A percentile compares a stretch with the other conserved stretches of the same genome.
phyloP scores from a whole-genome alignment of 257 asterid genomes.

The Verbena officinalis region DNA sequence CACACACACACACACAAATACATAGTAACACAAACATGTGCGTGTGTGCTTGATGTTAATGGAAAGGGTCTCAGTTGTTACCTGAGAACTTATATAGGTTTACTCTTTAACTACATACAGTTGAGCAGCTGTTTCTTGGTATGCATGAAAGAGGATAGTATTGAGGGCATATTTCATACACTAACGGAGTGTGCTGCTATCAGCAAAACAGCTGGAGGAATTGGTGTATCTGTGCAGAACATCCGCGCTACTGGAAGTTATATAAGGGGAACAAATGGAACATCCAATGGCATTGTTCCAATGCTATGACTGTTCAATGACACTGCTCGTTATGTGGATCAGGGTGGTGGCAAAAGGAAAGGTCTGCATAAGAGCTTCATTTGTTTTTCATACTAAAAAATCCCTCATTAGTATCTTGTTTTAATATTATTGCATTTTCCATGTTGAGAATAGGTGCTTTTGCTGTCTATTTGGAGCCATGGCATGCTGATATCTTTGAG shows the following conservation, averaged over 20 bases:
- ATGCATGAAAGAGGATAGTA: conserved; percentile 98
- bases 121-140: conserved; percentile 95
- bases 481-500: conserved; percentile 93
- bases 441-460: conserved; percentile 70
- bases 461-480: conserved; percentile 98
- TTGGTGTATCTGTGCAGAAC: conserved; percentile 88
- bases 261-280: conserved; percentile 96
- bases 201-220: conserved; percentile 99
- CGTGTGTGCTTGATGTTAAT: no score
- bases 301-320: conserved; percentile 95
- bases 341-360: conserved; percentile 98
- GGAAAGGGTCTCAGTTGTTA: no score
- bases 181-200: conserved; percentile 96
- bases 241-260: conserved; percentile 98
- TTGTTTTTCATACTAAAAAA: not conserved
- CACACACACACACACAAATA: no score
- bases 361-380: conserved; percentile 42
- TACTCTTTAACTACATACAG: conserved; percentile 39
- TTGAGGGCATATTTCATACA: conserved; percentile 95
- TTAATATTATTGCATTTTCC: conserved; percentile 7
- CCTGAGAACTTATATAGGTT: conserved; percentile 10
- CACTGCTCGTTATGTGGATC: conserved; percentile 95
- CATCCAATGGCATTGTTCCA: conserved; percentile 95
- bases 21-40: no score
- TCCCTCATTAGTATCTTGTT: not conserved